A percentile compares a stretch with the other conserved stretches of the same genome.
These are phyloP conservation scores for Pseudogymnoascus sp. DNA, from an alignment of 2,329 filamentous ascomycete genomes.

Conservation along the genomic window DNA sequence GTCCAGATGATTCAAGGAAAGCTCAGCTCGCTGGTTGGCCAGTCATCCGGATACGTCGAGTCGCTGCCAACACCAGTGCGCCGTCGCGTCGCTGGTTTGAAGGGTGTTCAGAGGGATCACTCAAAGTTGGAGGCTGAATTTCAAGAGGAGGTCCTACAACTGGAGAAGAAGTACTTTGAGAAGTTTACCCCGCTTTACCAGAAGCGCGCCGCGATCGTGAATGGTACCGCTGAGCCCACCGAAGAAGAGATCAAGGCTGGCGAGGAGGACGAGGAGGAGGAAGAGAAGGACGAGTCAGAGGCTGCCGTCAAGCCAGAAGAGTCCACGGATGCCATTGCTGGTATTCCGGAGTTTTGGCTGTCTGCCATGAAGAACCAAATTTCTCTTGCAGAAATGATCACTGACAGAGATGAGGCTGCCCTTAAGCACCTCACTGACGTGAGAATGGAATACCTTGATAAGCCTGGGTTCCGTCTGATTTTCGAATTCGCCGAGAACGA, in stretches of 20 bases:
- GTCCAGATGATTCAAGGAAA: slow-evolving; percentile 98
- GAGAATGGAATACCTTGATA: slow-evolving; percentile 98
- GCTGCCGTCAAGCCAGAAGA: slow-evolving; percentile 43
- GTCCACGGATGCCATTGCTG: slow-evolving; percentile 49
- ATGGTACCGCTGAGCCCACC: slow-evolving; percentile 76
- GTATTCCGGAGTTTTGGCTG: slow-evolving; percentile 98
- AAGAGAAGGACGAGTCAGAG: slow-evolving; percentile 45
- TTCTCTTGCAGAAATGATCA: slow-evolving; percentile 96
- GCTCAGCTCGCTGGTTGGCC: slow-evolving; percentile 84
- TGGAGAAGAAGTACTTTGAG: slow-evolving; percentile 99
- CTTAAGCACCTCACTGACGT: slow-evolving; percentile 87
- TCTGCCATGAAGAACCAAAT: slow-evolving; percentile 99
- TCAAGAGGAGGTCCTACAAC: slow-evolving; percentile 93
- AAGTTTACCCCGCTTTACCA: slow-evolving; percentile 97
- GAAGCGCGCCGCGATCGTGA: slow-evolving; percentile 88
- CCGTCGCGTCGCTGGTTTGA: slow-evolving; percentile 87
- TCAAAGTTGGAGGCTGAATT: slow-evolving; percentile 97
- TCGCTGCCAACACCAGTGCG: slow-evolving; percentile 83
- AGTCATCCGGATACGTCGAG: slow-evolving; percentile 96
- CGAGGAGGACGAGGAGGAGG: slow-evolving; percentile 68
- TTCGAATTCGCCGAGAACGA: slow-evolving; percentile 95
- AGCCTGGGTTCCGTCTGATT: slow-evolving; percentile 94
- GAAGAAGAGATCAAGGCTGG: slow-evolving; percentile 81
- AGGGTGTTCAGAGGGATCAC: slow-evolving; percentile 98
- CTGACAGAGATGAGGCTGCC: slow-evolving; percentile 89